Evolutionary conservation across 164 flowering plant genomes (phyloP).

Genomic region (Magnolia sinica): DNA sequence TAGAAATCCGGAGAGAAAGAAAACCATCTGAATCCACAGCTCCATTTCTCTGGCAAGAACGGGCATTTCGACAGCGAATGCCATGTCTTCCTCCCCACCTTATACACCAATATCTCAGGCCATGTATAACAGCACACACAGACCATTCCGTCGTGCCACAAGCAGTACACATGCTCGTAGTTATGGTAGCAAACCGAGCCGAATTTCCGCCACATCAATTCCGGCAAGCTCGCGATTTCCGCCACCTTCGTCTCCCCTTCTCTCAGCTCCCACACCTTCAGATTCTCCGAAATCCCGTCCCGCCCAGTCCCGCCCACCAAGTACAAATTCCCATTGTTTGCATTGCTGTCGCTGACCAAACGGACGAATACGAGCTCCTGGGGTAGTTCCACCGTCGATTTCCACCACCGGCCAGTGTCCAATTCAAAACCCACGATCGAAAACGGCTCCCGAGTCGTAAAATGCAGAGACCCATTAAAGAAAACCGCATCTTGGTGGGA

Average conservation of each 20-base stretch:
- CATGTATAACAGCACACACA: conserved; percentile 74
- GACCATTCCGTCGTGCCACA: conserved; percentile 63
- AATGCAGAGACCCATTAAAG: conserved; percentile 42
- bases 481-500: conserved; percentile 41
- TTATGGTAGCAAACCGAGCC: conserved; percentile 69
- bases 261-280: conserved; percentile 56
- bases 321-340: conserved; percentile 31
- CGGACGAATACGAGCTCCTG: conserved; percentile 44
- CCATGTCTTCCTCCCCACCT: conserved; percentile 60
- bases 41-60: conserved; percentile 62
- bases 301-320: conserved; percentile 65
- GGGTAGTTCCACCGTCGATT: conserved; percentile 26
- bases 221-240: conserved; percentile 49
- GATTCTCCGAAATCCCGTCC: conserved; percentile 56
- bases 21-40: conserved; percentile 81
- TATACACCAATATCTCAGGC: conserved; percentile 77
- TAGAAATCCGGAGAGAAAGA: conserved; percentile 63
- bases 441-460: conserved; percentile 53
- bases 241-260: conserved; percentile 33
- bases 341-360: conserved; percentile 33
- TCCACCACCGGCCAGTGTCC: conserved; percentile 48
- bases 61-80: conserved; percentile 84
- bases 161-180: conserved; percentile 67
- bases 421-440: conserved; percentile 38
- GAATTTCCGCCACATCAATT: conserved; percentile 61